These are phyloP conservation scores for Blepharisma undulans DNA, from an alignment of 169 alveolate species.

Conservation along the genomic window DNA sequence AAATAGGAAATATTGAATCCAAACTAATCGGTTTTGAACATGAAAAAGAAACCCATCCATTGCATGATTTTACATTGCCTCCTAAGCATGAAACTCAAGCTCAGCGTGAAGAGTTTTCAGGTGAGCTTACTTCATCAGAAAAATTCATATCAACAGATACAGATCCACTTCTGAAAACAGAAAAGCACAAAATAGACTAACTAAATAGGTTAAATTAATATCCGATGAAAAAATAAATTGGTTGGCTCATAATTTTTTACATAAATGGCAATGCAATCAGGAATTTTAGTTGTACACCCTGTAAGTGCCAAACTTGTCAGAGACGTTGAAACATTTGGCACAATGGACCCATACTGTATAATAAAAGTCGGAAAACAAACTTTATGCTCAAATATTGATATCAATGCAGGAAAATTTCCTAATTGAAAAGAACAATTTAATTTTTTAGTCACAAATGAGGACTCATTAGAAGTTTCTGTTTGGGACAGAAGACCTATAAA, in stretches of 20 bases:
- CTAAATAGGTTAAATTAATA: neutral
- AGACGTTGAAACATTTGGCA: slow-evolving; percentile 48
- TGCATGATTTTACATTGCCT: neutral
- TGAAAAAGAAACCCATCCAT: neutral
- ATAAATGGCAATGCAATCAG: neutral
- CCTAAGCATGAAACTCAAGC: neutral
- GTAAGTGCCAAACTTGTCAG: slow-evolving; percentile 32
- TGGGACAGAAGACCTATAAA: slow-evolving; percentile 13
- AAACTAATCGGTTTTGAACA: neutral
- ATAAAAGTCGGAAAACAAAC: slow-evolving; percentile 24
- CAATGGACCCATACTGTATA: slow-evolving; percentile 56
- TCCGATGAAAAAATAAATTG: neutral
- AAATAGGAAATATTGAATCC: neutral
- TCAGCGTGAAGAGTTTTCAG: neutral
- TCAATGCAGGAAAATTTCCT: slow-evolving; percentile 49
- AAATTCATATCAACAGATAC: too few species aligned
- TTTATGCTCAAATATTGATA: slow-evolving; percentile 36
- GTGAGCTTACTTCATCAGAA: too few species aligned
- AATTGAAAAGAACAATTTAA: slow-evolving; percentile 43
- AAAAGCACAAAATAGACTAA: neutral
- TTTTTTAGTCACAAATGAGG: neutral
- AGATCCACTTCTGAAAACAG: neutral
- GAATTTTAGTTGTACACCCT: neutral
- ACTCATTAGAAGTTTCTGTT: neutral
- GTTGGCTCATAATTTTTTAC: neutral